Conservation (phyloP, 305 asterid genomes). For the Andrographis paniculata region DNA sequence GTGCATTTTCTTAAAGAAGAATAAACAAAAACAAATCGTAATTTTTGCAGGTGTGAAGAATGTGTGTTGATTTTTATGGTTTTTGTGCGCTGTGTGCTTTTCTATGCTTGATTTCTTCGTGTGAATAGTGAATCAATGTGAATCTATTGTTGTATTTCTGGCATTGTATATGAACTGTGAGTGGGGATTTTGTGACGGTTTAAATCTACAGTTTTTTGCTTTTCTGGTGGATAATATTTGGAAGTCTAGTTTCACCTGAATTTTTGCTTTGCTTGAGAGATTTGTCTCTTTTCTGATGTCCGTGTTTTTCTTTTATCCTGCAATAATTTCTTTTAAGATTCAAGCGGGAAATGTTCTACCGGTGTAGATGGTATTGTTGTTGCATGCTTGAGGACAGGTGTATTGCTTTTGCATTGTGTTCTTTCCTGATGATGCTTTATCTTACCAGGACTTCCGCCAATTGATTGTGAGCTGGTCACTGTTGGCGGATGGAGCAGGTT, state of each 20-base stretch:
- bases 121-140: slow-evolving; percentile 7
- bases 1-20: slow-evolving; percentile 11
- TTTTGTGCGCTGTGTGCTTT: background rate
- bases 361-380: slow-evolving; percentile 4
- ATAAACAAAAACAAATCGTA: too few species aligned
- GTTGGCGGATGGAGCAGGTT: slow-evolving; percentile 67
- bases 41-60: slow-evolving; percentile 5
- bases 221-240: slow-evolving; percentile 9
- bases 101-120: slow-evolving; percentile 7
- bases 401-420: background rate
- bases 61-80: slow-evolving; percentile 16
- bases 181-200: slow-evolving; percentile 1
- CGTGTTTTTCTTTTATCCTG: background rate
- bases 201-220: slow-evolving; percentile 2
- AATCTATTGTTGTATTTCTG: slow-evolving; percentile 1
- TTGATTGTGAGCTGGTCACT: slow-evolving; percentile 12
- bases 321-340: background rate
- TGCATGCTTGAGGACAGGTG: background rate
- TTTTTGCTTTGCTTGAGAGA: background rate
- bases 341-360: slow-evolving; percentile 10
- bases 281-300: background rate
- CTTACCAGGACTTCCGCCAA: slow-evolving; percentile 4
- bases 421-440: slow-evolving; percentile 12
- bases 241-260: slow-evolving; percentile 8
- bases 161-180: slow-evolving; percentile 12